Conservation (phyloP, 192 early-diverging fungal genomes). For the Cladochytrium replicatum region DNA sequence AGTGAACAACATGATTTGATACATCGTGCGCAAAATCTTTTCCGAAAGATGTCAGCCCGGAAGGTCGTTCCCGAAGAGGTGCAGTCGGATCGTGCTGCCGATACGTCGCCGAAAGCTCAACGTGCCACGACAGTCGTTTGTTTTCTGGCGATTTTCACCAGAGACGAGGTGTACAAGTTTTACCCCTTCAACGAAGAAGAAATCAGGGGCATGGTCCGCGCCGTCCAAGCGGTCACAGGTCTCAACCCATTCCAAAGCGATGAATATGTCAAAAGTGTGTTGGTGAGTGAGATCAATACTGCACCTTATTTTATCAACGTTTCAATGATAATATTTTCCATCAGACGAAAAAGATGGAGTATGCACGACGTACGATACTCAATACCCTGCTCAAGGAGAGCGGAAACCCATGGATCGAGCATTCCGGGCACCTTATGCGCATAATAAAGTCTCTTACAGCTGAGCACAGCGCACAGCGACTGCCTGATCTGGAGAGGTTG, state of each 20-base stretch:
- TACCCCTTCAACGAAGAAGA: slow-evolving; percentile 26
- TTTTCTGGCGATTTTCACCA: neutral
- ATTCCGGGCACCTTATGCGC: slow-evolving; percentile 3
- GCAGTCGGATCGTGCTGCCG: too few species aligned
- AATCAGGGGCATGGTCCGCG: slow-evolving; percentile 9
- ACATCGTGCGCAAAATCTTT: neutral
- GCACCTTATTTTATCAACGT: neutral
- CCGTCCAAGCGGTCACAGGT: slow-evolving; percentile 6
- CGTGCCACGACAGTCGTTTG: too few species aligned
- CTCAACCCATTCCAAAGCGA: slow-evolving; percentile 12
- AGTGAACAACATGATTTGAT: too few species aligned
- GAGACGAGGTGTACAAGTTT: slow-evolving; percentile 24
- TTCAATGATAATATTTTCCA: neutral
- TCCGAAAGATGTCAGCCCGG: too few species aligned
- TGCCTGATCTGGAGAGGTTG: slow-evolving; percentile 25
- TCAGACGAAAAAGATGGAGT: slow-evolving; percentile 18
- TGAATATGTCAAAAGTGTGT: slow-evolving; percentile 18
- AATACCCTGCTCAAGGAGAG: slow-evolving; percentile 14
- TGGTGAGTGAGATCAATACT: slow-evolving; percentile 9
- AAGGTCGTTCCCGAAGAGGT: too few species aligned
- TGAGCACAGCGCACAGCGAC: slow-evolving; percentile 9
- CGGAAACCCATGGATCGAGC: slow-evolving; percentile 23
- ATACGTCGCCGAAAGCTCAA: too few species aligned
- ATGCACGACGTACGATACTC: slow-evolving; percentile 12
- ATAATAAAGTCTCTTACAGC: slow-evolving; percentile 15